Base-by-base conservation (phyloP, 2,329 filamentous ascomycete species). In the Berkeleyomyces rouxiae region DNA sequence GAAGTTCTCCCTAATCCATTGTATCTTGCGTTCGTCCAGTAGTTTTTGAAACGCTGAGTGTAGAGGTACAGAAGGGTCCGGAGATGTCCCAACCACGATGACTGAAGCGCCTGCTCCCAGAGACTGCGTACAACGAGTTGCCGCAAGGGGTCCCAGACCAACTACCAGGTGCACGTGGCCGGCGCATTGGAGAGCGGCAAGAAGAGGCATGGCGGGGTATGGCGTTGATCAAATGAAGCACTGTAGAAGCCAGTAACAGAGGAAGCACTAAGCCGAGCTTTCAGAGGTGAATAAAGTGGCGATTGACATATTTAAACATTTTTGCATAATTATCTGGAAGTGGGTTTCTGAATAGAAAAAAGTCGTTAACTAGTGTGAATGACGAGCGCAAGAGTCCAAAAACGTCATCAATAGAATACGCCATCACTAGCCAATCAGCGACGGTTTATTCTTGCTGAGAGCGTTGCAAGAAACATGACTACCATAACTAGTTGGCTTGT, bases 111-210 rank as follows among this genome's bases (percentile, higher is more conserved):
- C 92, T 13, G 89, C 87, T 69, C 86, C 82, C 59, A 96, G 74
- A 2, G 89, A 91, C 70, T 89, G 88, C 10, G 81, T 76, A 74
- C 88, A 95, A 68, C 93, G 83, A 40, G 90, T 82, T 61, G 87
- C 86, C n/a, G 93, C 92, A 47, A 99, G 80, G 11, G 92, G 84
- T 69, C 91, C 93, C 42, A 86, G 85, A 64, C 93, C 93, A 66
- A 97, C 74, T 69, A 99, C 82, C 64, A 99, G 79, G 72, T 99
- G 93, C 47, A 91, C 73, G 70, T 89, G 86, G 58, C 77, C 79
- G 59, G 78, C 78, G 69, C 83, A 85, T 71, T 90, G 84, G 67
- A 86, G 79, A 58, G 87, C 84, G 55, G 87, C 86, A 58, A 95
- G 82, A 60, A 95, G 78, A 13, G 63, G 61, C 63, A 64, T 64